Evolutionary conservation across 1,284 basidiomycete species (phyloP), one percentile per base, ranked within the genome.

Genomic region (Cutaneotrichosporon curvatum): DNA sequence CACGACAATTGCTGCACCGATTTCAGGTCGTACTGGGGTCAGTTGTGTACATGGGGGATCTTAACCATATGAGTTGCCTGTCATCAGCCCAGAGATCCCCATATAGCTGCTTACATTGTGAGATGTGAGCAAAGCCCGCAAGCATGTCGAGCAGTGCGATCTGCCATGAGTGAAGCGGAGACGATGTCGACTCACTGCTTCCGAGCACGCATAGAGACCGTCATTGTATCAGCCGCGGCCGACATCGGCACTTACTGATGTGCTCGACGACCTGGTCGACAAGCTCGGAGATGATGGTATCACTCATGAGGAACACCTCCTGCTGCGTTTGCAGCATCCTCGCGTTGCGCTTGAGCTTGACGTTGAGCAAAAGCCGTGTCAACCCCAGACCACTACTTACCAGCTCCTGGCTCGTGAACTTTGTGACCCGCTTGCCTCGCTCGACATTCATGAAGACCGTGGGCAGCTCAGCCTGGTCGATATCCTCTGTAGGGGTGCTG

Each of bases 171-270:
- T 28, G 25, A 28, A n/a, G n/a, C n/a, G 25, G 25, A 12, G 8
- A 28, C 7, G 8, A 28, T 7, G 25, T 28, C 25, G 4, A 63
- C 74, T 44, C 53, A 87, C 86, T n/a, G 86, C 85, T 73, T 92
- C 89, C 0, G 86, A 87, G 8, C 85, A 83, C 51, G 84, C 83
- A 66, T 89, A 90, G n/a, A 94, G 70, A 15, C 80, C 82, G 2
- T 83, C 68, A 70, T 32, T 2, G 2, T 19, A 37, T 49, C 33
- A 55, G 49, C 19, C 14, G 21, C 5, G 10, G 14, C 16, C 16
- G 25, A 5, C 39, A 34, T 5, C 9, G 3, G 12, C 6, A 52
- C 63, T 38, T 37, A 68, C 70, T 81, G 19, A 86, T 78, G 49
- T 85, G 75, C 0, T 72, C 71, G 2, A 88, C 60, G 23, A 90